Conservation (phyloP, 2,329 filamentous ascomycete species). For the Talaromyces sp. region DNA sequence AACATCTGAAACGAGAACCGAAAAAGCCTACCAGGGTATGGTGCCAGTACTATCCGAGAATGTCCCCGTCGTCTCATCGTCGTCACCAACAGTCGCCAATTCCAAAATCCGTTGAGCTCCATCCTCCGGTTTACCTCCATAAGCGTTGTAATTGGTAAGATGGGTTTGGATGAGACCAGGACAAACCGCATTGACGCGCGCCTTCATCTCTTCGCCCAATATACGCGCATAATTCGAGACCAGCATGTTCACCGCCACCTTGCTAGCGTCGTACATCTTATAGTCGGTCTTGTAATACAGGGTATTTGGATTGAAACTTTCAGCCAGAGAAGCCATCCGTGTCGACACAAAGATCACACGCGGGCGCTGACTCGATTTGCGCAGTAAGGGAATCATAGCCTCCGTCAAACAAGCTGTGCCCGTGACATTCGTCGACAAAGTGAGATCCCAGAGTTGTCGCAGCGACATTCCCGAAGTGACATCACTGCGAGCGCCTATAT, state of each 20-base stretch:
- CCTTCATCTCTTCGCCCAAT: conserved; percentile 13
- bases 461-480: neutral
- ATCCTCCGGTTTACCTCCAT: conserved; percentile 6
- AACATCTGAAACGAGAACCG: neutral
- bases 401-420: conserved; percentile 36
- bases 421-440: conserved; percentile 35
- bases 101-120: conserved; percentile 16
- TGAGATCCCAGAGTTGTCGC: conserved; percentile 28
- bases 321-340: conserved; percentile 32
- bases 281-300: conserved; percentile 32
- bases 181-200: conserved; percentile 14
- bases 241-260: conserved; percentile 46
- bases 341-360: conserved; percentile 37
- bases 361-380: conserved; percentile 15
- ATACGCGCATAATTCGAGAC: conserved; percentile 16
- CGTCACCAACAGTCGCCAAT: conserved; percentile 16
- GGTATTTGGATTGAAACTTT: conserved; percentile 28
- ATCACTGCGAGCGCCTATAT: neutral
- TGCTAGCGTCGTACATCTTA: conserved; percentile 42
- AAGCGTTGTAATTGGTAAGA: conserved; percentile 1
- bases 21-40: conserved; percentile 11
- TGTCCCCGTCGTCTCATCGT: conserved; percentile 17
- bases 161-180: conserved; percentile 19
- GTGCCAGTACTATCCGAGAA: conserved; percentile 14
- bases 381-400: conserved; percentile 35